Base-by-base conservation (phyloP, 1,284 basidiomycete species). In the Moesziomyces parantarcticus region DNA sequence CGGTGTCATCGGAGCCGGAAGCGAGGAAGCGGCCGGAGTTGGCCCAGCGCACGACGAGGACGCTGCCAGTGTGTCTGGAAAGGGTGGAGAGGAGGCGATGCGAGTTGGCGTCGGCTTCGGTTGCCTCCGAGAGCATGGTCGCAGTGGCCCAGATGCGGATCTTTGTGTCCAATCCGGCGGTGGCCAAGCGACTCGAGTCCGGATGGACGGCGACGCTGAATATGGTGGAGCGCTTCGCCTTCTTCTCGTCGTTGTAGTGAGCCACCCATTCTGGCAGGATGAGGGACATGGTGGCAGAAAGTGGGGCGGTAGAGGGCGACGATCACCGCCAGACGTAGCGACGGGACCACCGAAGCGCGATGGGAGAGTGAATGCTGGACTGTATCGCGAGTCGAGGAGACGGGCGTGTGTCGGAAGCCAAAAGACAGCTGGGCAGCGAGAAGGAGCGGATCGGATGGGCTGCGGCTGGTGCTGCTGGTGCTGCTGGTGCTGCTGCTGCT, bases 131-230 rank as follows among this genome's bases (percentile, higher is more conserved):
- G 34, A 98, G 86, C 75, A 99, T 96, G 1, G 95, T 93, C 62
- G 92, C 90, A 0, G 96, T 98, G 69, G 92, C 92, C 97, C 97
- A 99, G 84, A 99, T 94, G 67, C 94, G 91, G 72, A 99, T 90
- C 87, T 97, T 97, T 49, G 92, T 91, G 84, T 98, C 87, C 46
- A 97, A 87, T 16, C 96, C 95, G 21, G 94, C 96, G 1, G 96
- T 99, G 10, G 97, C 97, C 65, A 99, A 90, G 25, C 96, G 89
- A 40, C 93, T 94, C 66, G 93, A 93, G 81, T 99, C 96, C 0
- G 97, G 97, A 83, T 97, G 95, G 13, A 97, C 92, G 73, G 93
- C 90, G 21, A 96, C 88, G 25, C 92, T 92, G 87, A 95, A 97
- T 78, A 99, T 96, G 21, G 94, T 91, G 29, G 91, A 87, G 52